A percentile compares a stretch with the other conserved stretches of the same genome.
Evolutionary conservation across 208 protist genomes (phyloP).

Genomic region (Zelonia costaricensis): DNA sequence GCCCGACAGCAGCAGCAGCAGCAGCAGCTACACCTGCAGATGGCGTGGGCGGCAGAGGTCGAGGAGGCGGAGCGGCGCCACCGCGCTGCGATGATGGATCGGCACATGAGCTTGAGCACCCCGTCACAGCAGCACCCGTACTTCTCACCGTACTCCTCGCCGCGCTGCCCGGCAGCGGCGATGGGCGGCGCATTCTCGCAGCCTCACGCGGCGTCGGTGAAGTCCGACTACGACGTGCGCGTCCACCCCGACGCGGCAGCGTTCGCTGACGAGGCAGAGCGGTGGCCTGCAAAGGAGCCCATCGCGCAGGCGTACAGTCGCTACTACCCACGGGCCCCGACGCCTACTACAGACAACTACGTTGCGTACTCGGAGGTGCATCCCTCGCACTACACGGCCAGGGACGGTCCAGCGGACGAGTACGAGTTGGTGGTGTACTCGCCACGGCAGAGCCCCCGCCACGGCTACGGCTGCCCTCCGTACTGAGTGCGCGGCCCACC

Average conservation of each 20-base stretch:
- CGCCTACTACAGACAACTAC: background rate
- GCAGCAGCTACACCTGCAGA: background rate
- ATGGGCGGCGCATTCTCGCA: too few relatives aligned
- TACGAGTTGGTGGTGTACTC: background rate
- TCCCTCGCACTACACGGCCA: background rate
- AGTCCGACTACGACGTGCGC: too few relatives aligned
- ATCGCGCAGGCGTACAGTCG: background rate
- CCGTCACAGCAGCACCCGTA: too few relatives aligned
- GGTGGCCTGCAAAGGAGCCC: background rate
- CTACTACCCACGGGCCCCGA: background rate
- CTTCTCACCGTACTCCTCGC: too few relatives aligned
- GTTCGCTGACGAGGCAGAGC: background rate
- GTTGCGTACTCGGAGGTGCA: background rate
- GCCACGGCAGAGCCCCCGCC: background rate
- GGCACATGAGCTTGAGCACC: background rate
- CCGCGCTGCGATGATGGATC: background rate
- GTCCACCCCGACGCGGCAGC: background rate
- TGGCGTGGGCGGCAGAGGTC: background rate
- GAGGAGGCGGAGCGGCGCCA: constrained; percentile 13
- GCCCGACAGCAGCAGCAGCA: background rate
- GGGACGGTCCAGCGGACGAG: background rate
- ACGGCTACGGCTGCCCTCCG: background rate
- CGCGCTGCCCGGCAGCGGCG: too few relatives aligned
- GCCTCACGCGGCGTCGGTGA: too few relatives aligned
- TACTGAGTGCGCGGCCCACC: background rate